These are phyloP conservation scores for Rhodotorula sp. DNA, from an alignment of 1,284 basidiomycete genomes.

Conservation along the genomic window DNA sequence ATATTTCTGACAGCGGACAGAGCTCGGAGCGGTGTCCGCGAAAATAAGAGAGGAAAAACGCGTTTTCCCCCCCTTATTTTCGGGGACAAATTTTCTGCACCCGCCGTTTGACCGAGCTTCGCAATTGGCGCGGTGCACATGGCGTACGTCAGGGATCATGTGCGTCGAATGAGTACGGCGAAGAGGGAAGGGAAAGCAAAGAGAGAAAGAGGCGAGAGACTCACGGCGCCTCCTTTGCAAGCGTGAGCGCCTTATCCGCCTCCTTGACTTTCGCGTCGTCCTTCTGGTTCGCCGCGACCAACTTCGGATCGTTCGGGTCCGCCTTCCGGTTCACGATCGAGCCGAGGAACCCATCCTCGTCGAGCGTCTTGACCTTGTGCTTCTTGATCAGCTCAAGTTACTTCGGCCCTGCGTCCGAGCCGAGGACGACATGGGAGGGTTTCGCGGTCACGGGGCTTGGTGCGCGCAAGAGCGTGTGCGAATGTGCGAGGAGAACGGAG, in stretches of 20 bases:
- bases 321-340: conserved; percentile 61
- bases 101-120: no score
- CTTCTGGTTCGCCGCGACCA: conserved; percentile 61
- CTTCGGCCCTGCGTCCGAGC: conserved; percentile 79
- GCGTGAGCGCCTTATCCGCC: conserved; percentile 72
- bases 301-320: conserved; percentile 29
- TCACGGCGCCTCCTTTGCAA: conserved; percentile 34
- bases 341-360: conserved; percentile 83
- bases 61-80: no score
- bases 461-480: background rate
- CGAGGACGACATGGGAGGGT: conserved; percentile 86
- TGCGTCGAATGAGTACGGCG: no score
- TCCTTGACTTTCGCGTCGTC: conserved; percentile 67
- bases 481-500: background rate
- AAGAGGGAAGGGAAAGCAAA: background rate
- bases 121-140: no score
- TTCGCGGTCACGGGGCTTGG: conserved; percentile 75
- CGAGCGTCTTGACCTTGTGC: conserved; percentile 68
- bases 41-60: no score
- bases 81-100: no score
- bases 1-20: no score
- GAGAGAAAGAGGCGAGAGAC: no score
- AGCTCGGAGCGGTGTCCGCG: conserved; percentile 61
- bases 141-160: no score
- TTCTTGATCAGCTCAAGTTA: conserved; percentile 85